These are phyloP conservation scores for Funneliformis mosseae DNA, from an alignment of 192 early-diverging fungal species.

Conservation along the genomic window DNA sequence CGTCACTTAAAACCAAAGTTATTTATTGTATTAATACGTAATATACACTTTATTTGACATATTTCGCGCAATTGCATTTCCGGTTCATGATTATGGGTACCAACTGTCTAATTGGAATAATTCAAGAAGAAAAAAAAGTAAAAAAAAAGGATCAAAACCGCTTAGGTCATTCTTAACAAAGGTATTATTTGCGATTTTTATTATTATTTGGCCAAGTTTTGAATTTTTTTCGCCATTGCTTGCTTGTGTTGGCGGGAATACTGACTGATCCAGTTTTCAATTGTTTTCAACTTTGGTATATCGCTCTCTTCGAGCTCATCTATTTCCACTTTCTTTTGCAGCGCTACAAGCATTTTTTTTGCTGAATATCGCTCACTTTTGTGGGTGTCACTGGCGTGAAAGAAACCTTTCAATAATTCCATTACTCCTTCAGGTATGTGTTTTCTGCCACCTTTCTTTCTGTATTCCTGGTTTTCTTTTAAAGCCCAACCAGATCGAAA, in stretches of 20 bases:
- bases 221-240: not conserved
- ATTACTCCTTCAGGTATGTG: not conserved
- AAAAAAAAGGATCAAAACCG: not conserved
- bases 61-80: not conserved
- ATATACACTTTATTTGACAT: not conserved
- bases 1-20: not conserved
- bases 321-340: not conserved
- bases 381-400: not conserved
- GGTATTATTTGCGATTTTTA: not conserved
- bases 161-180: not conserved
- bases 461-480: slow-evolving; percentile 12
- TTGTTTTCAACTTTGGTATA: not conserved
- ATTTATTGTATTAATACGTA: not conserved
- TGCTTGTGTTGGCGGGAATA: not conserved
- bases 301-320: not conserved
- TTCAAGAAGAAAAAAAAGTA: not conserved
- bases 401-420: slow-evolving; percentile 10
- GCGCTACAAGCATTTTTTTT: not conserved
- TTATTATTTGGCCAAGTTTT: not conserved
- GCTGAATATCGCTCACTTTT: slow-evolving; percentile 1
- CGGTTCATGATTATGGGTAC: not conserved
- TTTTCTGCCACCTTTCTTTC: not conserved
- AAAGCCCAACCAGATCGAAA: not conserved
- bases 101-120: not conserved
- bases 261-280: not conserved